Evolutionary conservation across 176 grass and related monocot species (phyloP).

Genomic region (Musa schizocarpa): DNA sequence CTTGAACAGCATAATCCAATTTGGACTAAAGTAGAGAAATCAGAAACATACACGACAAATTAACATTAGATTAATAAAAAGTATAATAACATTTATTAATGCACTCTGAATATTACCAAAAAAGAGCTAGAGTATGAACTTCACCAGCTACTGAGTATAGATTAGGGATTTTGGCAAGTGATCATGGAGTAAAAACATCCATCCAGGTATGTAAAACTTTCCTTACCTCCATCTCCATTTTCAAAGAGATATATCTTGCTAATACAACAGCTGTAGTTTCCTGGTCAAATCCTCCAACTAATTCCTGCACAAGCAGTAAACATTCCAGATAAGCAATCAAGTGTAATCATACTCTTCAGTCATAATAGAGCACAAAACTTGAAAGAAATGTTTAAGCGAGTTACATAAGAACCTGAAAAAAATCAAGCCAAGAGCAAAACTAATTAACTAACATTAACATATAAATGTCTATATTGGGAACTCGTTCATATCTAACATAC

Average conservation of each 20-base stretch:
- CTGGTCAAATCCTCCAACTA: conserved; percentile 97
- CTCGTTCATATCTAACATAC: too few species aligned
- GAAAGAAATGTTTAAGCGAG: background rate
- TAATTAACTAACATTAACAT: too few species aligned
- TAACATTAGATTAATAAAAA: background rate
- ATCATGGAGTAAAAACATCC: background rate
- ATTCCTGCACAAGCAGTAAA: conserved; percentile 44
- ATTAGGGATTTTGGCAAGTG: background rate
- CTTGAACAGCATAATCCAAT: background rate
- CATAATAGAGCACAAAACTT: background rate
- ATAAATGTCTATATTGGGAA: too few species aligned
- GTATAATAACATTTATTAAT: background rate
- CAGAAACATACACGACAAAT: background rate
- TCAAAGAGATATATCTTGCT: conserved; percentile 95
- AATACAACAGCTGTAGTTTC: conserved; percentile 92
- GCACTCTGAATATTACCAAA: background rate
- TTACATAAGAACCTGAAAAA: too few species aligned
- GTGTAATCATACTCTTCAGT: background rate
- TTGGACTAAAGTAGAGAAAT: background rate
- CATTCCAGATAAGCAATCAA: conserved; percentile 6
- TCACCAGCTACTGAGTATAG: background rate
- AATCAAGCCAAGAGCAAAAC: too few species aligned
- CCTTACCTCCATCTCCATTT: conserved; percentile 98
- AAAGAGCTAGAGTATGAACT: background rate
- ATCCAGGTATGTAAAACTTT: background rate